Evolutionary conservation across 306 rosid species (phyloP), one percentile per base, ranked within the genome.

Genomic region (Alnus glutinosa): DNA sequence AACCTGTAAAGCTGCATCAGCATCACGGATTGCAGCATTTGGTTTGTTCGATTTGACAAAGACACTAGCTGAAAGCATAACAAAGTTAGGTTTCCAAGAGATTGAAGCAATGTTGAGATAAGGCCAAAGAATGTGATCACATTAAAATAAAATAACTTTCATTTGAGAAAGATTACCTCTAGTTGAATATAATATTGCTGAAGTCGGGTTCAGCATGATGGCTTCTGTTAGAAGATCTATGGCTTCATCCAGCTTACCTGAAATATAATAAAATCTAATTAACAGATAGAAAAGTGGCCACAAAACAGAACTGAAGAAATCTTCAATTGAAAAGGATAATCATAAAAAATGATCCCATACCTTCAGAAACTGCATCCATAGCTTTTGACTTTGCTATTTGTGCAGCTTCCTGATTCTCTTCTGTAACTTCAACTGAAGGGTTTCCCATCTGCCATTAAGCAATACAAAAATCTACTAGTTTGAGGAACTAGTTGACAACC

Each of bases 1-100:
- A 71, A 90, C 97, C 98, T 90, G 81, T 80, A 93, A 78, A 82
- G 98, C 98, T 46, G 93, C 89, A 84, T 86, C 86, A 76, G 97
- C 92, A 86, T 93, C 98, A 63, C 88, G 84, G 42, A 91, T 90
- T 11, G 98, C 98, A 74, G 97, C 95, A 82, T 88, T 93, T 59
- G 98, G 95, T 78, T 90, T 93, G 79, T 91, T 91, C 86, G 88
- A 50, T 70, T 88, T 90, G 61, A 90, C 74, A 85, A 87, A 89
- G 72, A 87, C 80, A 79, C 85, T 85, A 77, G 92, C 98, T 93
- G 93, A 81, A 81, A 87, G 73, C 74, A 81, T 80, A 77, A 12
- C 15, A 81, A 77, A 67, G 59, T 55, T 18, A 68, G 67, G 79
- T 55, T 81, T 55, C 57, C n/a, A 55, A 58, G 50, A 32, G 55